A percentile compares a stretch with the other conserved stretches of the same genome.
Evolutionary conservation across 148 eudicot genomes (phyloP).

Genomic region (Suaeda aralocaspica): DNA sequence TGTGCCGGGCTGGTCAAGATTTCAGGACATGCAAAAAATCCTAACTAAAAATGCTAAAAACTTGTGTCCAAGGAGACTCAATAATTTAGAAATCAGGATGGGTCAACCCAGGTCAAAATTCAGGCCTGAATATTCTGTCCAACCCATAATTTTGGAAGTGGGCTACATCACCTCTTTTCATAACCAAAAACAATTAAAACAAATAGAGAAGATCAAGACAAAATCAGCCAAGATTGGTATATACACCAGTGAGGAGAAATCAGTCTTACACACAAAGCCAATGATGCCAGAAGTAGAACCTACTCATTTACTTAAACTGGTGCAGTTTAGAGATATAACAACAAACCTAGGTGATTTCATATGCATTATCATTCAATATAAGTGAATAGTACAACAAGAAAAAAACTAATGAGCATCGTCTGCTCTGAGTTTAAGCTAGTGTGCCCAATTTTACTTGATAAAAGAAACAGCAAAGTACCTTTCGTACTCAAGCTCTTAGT

Average conservation of each 20-base stretch:
- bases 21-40: too few species aligned
- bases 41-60: too few species aligned
- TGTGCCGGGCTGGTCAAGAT: too few species aligned
- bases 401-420: not conserved
- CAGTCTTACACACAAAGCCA: not conserved
- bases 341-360: not conserved
- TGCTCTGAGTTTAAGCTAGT: not conserved
- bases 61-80: too few species aligned
- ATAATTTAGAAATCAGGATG: too few species aligned
- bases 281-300: not conserved
- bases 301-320: not conserved
- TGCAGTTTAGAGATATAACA: not conserved
- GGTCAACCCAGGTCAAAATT: too few species aligned
- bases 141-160: too few species aligned
- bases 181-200: not conserved
- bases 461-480: slow-evolving; percentile 43
- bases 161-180: not conserved
- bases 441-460: not conserved
- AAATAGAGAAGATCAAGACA: not conserved
- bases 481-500: slow-evolving; percentile 81
- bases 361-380: not conserved
- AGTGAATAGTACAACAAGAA: slow-evolving; percentile 7
- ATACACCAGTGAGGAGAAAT: not conserved
- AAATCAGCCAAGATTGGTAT: not conserved
- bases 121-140: too few species aligned